Base-by-base conservation (phyloP, 768 basidiomycete genomes). In the Serpula lacrymans region DNA sequence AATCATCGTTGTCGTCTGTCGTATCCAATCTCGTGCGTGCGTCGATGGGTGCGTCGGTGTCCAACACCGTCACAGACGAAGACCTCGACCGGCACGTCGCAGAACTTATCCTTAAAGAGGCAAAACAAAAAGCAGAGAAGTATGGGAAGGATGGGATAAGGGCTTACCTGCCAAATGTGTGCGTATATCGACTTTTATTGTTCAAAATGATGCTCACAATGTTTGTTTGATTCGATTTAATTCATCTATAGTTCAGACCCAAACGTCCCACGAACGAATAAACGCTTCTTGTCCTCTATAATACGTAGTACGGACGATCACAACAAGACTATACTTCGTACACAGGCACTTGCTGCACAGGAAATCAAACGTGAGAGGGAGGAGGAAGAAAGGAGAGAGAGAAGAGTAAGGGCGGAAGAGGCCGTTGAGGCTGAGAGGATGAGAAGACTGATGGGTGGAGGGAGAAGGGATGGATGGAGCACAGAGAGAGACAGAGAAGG, bases 281-380 rank as follows among this genome's bases (percentile, higher is more conserved):
- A 89, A 55, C 85, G 87, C 0, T 89, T 89, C 56, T 65, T 89
- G 18, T 75, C 79, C 0, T 82, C 84, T 16, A 92, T 99, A 46
- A 93, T 99, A 42, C 80, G 84, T 50, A 92, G 79, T 49, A 96
- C 96, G 4, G 94, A 96, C 57, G 94, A 94, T 42, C 96, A 99
- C 56, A 99, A 99, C 62, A 82, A 84, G 63, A 81, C 86, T 10
- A 70, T 99, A 33, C 59, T 89, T 16, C 76, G 77, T 41, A 75
- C 85, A 18, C 87, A 89, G 62, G 82, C 83, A 0, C 58, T 68
- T 10, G 84, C 86, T 24, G 83, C 84, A 2, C 74, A 85, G 48
- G 86, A 88, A 49, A 67, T 80, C n/a, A 83, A 87, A 43, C 66
- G 65, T 20, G 81, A 82, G 47, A 63, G 79, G 18, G 74, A 80